A percentile compares a stretch with the other conserved stretches of the same genome.
Evolutionary conservation across 345 rosid species (phyloP).

Genomic region (Sapria himalayana): DNA sequence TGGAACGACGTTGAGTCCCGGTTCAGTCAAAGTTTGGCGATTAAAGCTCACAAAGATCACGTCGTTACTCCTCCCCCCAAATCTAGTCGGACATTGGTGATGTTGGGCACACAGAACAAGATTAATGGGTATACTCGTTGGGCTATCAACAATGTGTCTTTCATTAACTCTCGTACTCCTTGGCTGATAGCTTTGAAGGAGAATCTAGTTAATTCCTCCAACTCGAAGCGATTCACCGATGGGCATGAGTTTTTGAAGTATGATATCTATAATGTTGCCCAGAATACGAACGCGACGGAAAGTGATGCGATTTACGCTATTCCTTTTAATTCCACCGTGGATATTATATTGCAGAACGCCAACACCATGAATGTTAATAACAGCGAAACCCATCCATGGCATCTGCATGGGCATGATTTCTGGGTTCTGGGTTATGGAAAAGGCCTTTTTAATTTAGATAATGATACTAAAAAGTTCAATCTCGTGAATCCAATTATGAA

Average conservation of each 20-base stretch:
- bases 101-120: constrained; percentile 55
- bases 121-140: constrained; percentile 34
- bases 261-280: constrained; percentile 30
- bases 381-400: constrained; percentile 82
- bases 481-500: constrained; percentile 45
- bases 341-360: constrained; percentile 58
- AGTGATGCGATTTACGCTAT: constrained; percentile 40
- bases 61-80: constrained; percentile 16
- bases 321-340: constrained; percentile 26
- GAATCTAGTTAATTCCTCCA: constrained; percentile 19
- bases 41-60: constrained; percentile 4
- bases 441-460: constrained; percentile 23
- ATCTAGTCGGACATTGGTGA: constrained; percentile 18
- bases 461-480: constrained; percentile 23
- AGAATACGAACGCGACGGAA: constrained; percentile 19
- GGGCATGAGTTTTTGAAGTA: constrained; percentile 11
- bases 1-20: constrained; percentile 7
- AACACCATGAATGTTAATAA: constrained; percentile 16
- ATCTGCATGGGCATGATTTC: constrained; percentile 70
- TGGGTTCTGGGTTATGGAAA: constrained; percentile 74
- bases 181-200: constrained; percentile 47
- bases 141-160: constrained; percentile 60
- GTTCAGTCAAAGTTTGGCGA: constrained; percentile 3
- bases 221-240: constrained; percentile 9
- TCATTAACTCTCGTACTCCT: constrained; percentile 43